Base-by-base conservation (phyloP, 805 yeast species). In the Teunomyces panamensis region DNA sequence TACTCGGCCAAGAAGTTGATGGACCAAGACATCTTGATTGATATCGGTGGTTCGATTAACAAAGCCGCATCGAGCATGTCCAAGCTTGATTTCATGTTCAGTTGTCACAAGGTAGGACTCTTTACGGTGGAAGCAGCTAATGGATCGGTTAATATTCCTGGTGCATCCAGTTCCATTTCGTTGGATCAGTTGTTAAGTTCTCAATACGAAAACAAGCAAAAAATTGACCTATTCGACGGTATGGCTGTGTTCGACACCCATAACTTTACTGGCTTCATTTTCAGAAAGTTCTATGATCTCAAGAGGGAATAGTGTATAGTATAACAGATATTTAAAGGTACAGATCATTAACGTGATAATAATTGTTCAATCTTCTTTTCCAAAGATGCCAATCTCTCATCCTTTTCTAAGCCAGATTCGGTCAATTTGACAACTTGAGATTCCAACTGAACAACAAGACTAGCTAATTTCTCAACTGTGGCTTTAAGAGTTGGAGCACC, bases 101-200 rank as follows among this genome's bases (percentile, higher is more conserved):
- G 86, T 52, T 85, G 92, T 59, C 88, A 87, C 56, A 73, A 79
- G 51, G 83, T 81, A 6, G 92, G 92, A 1, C 77, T 75, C 26
- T 89, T 89, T 59, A 78, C 79, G 4, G 73, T 94, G 17, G 94
- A 91, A 44, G 87, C 89, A 8, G 81, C 88, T 3, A 81, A 78
- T 60, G 91, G 89, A 6, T 71, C 83, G 2, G 76, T 83, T n/a
- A 86, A 83, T 39, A 81, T 81, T 33, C 79, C 84, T 26, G 85
- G 81, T 16, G 78, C 84, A n/a, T 60, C 67, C 29, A 76, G 71
- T 32, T 73, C 79, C 9, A 62, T 92, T 16, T 77, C 87, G 0
- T 73, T 92, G 47, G 94, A 88, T 57, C 83, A 85, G 26, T 66
- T 92, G 42, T 71, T 92, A 52, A 80, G 79, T 39, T 73, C 78